These are phyloP conservation scores for Escovopsis sp. DNA, from an alignment of 2,329 filamentous ascomycete species.

Conservation along the genomic window DNA sequence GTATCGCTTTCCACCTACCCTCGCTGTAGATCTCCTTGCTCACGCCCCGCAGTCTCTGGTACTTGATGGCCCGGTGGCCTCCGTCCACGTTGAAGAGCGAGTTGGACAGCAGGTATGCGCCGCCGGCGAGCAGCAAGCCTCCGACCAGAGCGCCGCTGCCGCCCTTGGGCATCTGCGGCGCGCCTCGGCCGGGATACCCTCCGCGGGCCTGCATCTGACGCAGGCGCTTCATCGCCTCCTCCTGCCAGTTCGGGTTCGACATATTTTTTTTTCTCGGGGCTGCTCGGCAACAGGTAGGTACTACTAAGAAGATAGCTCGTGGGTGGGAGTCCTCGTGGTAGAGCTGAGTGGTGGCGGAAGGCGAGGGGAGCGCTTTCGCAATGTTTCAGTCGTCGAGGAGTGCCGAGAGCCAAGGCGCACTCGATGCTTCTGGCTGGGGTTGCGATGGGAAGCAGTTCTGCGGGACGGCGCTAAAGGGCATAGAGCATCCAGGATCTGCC, in stretches of 20 bases:
- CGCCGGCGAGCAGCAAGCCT: constrained; percentile 31
- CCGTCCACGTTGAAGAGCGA: constrained; percentile 77
- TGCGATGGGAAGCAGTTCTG: neutral
- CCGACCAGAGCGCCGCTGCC: constrained; percentile 26
- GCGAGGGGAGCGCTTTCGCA: neutral
- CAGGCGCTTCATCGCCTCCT: constrained; percentile 36
- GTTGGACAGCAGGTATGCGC: constrained; percentile 38
- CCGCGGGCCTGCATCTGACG: constrained; percentile 32
- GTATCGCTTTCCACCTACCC: constrained; percentile 36
- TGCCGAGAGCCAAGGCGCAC: neutral
- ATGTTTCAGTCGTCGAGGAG: neutral
- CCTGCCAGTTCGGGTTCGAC: constrained; percentile 26
- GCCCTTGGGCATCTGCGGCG: constrained; percentile 27
- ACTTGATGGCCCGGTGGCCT: constrained; percentile 98
- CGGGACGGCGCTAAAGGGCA: neutral
- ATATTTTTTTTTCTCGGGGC: constrained; percentile 8
- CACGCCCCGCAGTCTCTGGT: constrained; percentile 81
- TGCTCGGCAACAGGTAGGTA: no score
- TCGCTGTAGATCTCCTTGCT: constrained; percentile 92
- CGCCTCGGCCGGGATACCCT: constrained; percentile 27
- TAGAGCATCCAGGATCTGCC: constrained; percentile 1
- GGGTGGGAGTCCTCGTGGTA: neutral
- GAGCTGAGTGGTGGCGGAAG: neutral
- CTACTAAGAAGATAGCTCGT: neutral
- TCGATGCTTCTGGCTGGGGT: constrained; percentile 1